Evolutionary conservation across 1,284 basidiomycete genomes (phyloP).

Genomic region (Mycena citricolor): DNA sequence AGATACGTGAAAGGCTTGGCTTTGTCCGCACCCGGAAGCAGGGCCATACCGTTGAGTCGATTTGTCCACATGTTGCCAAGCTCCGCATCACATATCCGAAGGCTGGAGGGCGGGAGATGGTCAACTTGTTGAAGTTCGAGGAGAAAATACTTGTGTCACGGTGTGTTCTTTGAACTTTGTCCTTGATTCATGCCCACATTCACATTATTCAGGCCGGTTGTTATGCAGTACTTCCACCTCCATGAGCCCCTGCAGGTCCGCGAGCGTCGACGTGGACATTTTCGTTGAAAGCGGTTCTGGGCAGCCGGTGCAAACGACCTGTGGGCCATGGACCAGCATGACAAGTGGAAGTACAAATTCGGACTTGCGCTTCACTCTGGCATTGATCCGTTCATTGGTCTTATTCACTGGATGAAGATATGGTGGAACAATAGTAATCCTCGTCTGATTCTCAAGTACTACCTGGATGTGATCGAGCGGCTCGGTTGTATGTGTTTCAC

Average conservation of each 20-base stretch:
- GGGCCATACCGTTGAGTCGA: conserved; percentile 9
- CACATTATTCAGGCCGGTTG: too few relatives aligned
- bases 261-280: conserved; percentile 12
- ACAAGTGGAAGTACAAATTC: conserved; percentile 40
- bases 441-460: conserved; percentile 33
- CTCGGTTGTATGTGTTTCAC: conserved; percentile 21
- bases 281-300: conserved; percentile 33
- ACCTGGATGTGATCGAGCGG: conserved; percentile 26
- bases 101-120: conserved; percentile 25
- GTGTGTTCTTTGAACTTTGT: conserved; percentile 8
- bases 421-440: conserved; percentile 46
- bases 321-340: conserved; percentile 31
- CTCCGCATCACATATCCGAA: conserved; percentile 22
- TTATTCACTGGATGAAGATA: conserved; percentile 35
- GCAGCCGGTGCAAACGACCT: conserved; percentile 39
- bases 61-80: conserved; percentile 17
- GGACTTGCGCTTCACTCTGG: conserved; percentile 36
- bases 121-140: conserved; percentile 19
- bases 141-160: conserved; percentile 20
- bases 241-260: conserved; percentile 24
- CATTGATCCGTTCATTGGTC: conserved; percentile 35
- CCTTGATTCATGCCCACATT: too few relatives aligned
- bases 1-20: conserved; percentile 7
- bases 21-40: conserved; percentile 2
- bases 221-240: conserved; percentile 9